Evolutionary conservation across 2,329 filamentous ascomycete species (phyloP), one percentile per base, ranked within the genome.

Genomic region (Tolypocladium album): DNA sequence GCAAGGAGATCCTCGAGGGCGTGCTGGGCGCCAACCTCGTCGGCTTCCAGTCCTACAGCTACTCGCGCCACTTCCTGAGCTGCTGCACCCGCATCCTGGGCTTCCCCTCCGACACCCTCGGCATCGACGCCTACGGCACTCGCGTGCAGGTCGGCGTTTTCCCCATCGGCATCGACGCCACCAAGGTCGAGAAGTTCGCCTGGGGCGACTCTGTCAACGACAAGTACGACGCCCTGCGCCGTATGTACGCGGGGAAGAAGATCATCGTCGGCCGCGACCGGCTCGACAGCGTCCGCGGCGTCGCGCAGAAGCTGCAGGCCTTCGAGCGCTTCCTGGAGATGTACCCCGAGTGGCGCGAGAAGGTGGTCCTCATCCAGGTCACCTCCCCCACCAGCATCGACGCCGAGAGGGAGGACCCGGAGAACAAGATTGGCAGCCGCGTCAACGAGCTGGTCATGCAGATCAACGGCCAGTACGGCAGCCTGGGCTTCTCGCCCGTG

Each of bases 31-130:
- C 93, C 60, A 97, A 97, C 73, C 87, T 97, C 78, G 85, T 97
- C 63, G 92, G 92, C 1, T 97, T 97, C 77, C 93, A 97, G 74
- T 94, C 92, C 9, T 94, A 92, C 77, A 94, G 92, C 72, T 97
- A 96, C 74, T 93, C 92, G 17, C 86, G 92, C 31, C 93, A 97
- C 73, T 97, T 97, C 72, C 86, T 91, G 43, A 96, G 91, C 65
- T 97, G 92, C 76, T 97, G 92, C 75, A 95, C 91, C 1, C 86
- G 92, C 34, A 88, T 97, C 56, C 81, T 97, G 9, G 89, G 90
- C n/a, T 96, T 96, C 69, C 88, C 91, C 55, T 95, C 91, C 0
- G 92, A 92, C 61, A 86, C 86, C 1, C 86, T 88, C 4, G 91
- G 92, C 7, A 90, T 97, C 6, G 90, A 96, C 71, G 90, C 90